Conservation (phyloP, 1,139 yeast genomes). For the Debaryomycetaceae sp. region DNA sequence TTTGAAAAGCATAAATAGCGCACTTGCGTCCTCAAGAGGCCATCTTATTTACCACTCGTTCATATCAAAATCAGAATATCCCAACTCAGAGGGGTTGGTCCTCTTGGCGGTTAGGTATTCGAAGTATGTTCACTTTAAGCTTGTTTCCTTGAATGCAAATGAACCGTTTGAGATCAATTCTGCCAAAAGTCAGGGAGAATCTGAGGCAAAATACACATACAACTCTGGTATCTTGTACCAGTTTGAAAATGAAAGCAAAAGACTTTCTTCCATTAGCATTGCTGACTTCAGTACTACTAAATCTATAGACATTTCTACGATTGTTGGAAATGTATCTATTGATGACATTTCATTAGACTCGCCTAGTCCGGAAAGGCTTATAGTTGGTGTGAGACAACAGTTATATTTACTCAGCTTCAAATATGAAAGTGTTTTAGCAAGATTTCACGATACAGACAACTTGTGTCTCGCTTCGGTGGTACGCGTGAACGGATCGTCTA, state of each 20-base stretch:
- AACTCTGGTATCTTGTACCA: conserved; percentile 26
- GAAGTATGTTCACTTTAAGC: conserved; percentile 15
- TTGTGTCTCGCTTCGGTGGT: conserved; percentile 33
- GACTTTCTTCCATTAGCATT: conserved; percentile 19
- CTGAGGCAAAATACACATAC: conserved; percentile 18
- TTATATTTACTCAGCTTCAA: conserved; percentile 44
- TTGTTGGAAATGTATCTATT: conserved; percentile 10
- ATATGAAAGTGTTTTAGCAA: conserved; percentile 41
- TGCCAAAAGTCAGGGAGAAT: conserved; percentile 5
- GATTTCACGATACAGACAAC: conserved; percentile 24
- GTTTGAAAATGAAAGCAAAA: conserved; percentile 14
- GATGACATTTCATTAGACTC: conserved; percentile 23
- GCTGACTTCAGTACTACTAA: conserved; percentile 19
- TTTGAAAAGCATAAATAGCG: conserved; percentile 1
- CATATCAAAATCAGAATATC: conserved; percentile 13
- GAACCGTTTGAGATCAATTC: conserved; percentile 19
- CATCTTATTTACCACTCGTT: conserved; percentile 21
- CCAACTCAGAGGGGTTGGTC: conserved; percentile 20
- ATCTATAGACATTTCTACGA: conserved; percentile 18
- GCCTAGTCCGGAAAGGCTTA: conserved; percentile 45
- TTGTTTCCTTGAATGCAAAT: conserved; percentile 21
- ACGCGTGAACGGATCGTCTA: conserved; percentile 41
- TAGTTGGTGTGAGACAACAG: conserved; percentile 36
- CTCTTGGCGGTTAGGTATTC: conserved; percentile 18
- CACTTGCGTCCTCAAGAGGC: conserved; percentile 4